Evolutionary conservation across 345 rosid species (phyloP), one percentile per base, ranked within the genome.

Genomic region (Eucalyptus microcorys): DNA sequence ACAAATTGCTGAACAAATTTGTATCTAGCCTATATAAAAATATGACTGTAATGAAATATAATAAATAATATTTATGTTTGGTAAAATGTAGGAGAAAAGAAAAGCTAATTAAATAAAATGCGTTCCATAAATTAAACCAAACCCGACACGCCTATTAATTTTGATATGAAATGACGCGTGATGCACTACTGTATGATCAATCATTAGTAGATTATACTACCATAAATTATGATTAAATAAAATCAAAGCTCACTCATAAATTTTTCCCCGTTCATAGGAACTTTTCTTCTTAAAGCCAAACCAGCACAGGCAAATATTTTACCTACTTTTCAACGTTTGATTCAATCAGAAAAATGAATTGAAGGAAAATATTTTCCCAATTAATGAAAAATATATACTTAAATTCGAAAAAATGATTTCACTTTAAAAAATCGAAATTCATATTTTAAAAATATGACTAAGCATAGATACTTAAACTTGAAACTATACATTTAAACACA

Each of bases 341-440:
- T 52, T 52, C 10, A 1, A 52, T 2, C 0, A 4, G 2, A 21
- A 52, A 21, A 52, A 52, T 52, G 26, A 52, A 52, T 52, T 52
- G 10, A 52, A 0, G 2, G 1, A 2, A 21, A 52, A 7, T 52
- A 4, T 52, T 52, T 52, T 52, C 26, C 2, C 26, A 52, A 7
- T 4, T 26, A 21, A 52, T 9, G 0, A 52, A 52, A 52, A 7
- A 8, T 52, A 7, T 52, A 52, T 2, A 52, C 5, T 52, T 52
- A 3, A 52, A 52, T 19, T 52, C 0, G 2, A 10, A 0, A 52
- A 52, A 52, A 19, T 52, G 4, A 52, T 52, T 52, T 7, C 2
- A 3, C 4, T 52, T 52, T 1, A 19, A 19, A 52, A 52, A 52
- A 52, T 52, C 0, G 0, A 1, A 52, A 52, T 19, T 52, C 24